phyloP scores from a whole-genome alignment of 495 filamentous ascomycete species.

The Talaromyces nanjingensis region DNA sequence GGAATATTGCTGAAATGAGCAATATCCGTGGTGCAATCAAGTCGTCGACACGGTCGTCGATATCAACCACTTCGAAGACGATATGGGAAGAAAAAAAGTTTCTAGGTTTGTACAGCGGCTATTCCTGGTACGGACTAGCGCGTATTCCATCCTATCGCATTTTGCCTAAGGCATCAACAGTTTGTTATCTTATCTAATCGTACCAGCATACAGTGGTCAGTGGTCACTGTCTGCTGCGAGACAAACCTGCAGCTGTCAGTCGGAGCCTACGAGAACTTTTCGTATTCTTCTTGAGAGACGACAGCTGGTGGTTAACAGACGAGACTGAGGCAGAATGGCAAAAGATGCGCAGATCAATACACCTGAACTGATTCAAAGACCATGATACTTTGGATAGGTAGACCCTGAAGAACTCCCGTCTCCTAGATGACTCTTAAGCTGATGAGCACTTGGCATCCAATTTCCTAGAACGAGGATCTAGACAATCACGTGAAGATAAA shows the following conservation, averaged over 20 bases:
- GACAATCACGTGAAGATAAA: neutral
- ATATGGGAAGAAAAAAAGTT: constrained; percentile 6
- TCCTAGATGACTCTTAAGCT: neutral
- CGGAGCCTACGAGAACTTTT: neutral
- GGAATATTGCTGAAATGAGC: neutral
- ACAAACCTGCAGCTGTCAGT: neutral
- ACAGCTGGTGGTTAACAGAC: neutral
- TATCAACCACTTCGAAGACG: neutral
- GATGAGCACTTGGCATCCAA: neutral
- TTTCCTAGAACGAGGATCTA: neutral
- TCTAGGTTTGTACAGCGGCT: constrained; percentile 4
- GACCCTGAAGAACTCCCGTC: neutral
- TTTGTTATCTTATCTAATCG: neutral
- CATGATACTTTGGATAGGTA: neutral
- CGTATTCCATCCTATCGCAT: neutral
- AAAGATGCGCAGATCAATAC: neutral
- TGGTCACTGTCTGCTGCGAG: no score
- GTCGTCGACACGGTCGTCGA: neutral
- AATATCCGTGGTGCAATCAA: constrained; percentile 1
- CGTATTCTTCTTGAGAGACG: neutral
- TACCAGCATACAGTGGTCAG: neutral
- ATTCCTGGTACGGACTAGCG: neutral
- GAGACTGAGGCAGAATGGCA: neutral
- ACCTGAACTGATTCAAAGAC: neutral
- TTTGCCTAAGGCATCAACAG: neutral